Percentiles rank a stretch among this genome's conserved stretches.
phyloP scores from a whole-genome alignment of 106 monocot genomes.

The Iris macrosiphon region DNA sequence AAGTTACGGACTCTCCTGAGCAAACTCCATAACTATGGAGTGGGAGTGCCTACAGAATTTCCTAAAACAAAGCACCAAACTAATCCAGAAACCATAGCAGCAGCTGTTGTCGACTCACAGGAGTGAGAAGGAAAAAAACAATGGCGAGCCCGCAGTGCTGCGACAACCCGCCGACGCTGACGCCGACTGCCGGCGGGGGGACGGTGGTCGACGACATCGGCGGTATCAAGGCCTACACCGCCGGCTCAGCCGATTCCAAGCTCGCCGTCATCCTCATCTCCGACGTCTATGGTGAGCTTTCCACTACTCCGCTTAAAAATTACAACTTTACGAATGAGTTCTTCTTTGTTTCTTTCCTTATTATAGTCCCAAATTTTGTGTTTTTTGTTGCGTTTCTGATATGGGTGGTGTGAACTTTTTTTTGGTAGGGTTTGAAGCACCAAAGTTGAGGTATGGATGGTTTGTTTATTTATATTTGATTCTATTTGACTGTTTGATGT shows the following conservation, averaged over 20 bases:
- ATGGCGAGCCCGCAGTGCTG: constrained; percentile 42
- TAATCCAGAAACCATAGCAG: too few relatives aligned
- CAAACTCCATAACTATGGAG: too few relatives aligned
- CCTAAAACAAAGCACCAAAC: too few relatives aligned
- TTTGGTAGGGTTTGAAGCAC: constrained; percentile 59
- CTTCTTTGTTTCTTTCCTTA: not conserved
- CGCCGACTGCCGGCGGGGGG: constrained; percentile 15
- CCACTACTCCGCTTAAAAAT: not conserved
- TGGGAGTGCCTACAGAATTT: too few relatives aligned
- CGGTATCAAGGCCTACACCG: constrained; percentile 43
- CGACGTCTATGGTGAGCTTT: constrained; percentile 36
- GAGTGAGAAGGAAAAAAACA: not conserved
- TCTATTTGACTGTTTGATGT: too few relatives aligned
- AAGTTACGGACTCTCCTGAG: too few relatives aligned
- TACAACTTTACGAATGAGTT: not conserved
- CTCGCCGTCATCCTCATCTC: constrained; percentile 39
- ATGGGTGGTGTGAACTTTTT: not conserved
- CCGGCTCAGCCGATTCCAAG: constrained; percentile 43
- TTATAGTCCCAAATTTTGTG: not conserved
- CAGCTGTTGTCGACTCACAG: too few relatives aligned
- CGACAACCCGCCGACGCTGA: constrained; percentile 25
- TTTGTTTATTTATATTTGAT: not conserved
- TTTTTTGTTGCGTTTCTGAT: not conserved
- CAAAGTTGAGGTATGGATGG: constrained; percentile 38
- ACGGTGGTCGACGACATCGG: constrained; percentile 41